Evolutionary conservation across 441 rosid species (phyloP).

Genomic region (Corymbia calophylla): DNA sequence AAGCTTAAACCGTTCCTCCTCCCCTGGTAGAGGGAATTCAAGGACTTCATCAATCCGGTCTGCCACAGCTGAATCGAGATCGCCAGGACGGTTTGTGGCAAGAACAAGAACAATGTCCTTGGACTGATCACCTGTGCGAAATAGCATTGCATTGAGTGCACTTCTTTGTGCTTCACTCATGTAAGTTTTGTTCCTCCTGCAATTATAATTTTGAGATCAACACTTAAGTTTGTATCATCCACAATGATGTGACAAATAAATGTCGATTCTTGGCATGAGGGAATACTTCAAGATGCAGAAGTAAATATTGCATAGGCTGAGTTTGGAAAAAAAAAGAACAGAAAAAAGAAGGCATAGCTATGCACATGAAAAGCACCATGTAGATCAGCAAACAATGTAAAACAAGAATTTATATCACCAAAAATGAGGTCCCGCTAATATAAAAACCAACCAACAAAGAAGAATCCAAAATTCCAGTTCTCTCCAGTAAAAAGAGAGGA

Average conservation of each 20-base stretch:
- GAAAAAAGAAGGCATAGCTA: not conserved
- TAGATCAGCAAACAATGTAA: not conserved
- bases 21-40: constrained; percentile 83
- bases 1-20: constrained; percentile 80
- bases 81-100: constrained; percentile 92
- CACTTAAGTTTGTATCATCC: not conserved
- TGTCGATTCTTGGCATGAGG: not conserved
- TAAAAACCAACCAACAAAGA: not conserved
- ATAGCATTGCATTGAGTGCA: constrained; percentile 91
- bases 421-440: not conserved
- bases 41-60: constrained; percentile 86
- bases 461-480: not conserved
- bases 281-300: not conserved
- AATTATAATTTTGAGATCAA: not conserved
- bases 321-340: not conserved
- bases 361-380: not conserved
- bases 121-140: constrained; percentile 90
- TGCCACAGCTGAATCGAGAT: constrained; percentile 88
- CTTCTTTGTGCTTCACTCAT: constrained; percentile 99
- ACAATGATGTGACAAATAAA: not conserved
- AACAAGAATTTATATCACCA: not conserved
- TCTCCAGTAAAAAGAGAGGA: not conserved
- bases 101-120: constrained; percentile 92
- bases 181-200: constrained; percentile 88
- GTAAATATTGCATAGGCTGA: not conserved